phyloP scores from a whole-genome alignment of 805 yeast genomes.

The Cyberlindnera samutprakarnensis region DNA sequence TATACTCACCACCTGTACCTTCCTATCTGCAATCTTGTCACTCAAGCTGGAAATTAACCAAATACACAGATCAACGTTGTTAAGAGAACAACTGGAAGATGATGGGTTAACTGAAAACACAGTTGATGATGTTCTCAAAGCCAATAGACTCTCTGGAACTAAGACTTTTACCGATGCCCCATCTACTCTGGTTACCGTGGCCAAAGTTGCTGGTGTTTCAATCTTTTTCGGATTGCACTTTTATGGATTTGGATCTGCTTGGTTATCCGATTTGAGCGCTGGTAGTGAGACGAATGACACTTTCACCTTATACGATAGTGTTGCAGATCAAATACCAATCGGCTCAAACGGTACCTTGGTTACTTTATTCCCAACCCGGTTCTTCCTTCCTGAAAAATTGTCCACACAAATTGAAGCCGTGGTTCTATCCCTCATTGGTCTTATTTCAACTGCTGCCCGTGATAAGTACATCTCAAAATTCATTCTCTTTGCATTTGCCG shows the following conservation, averaged over 20 bases:
- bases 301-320: conserved; percentile 18
- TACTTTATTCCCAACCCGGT: conserved; percentile 48
- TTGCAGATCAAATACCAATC: conserved; percentile 24
- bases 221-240: conserved; percentile 57
- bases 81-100: conserved; percentile 79
- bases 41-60: conserved; percentile 83
- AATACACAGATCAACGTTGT: conserved; percentile 72
- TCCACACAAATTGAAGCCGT: conserved; percentile 57
- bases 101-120: conserved; percentile 77
- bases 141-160: conserved; percentile 18
- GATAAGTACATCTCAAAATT: conserved; percentile 78
- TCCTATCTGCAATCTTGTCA: conserved; percentile 75
- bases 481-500: conserved; percentile 60
- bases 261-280: conserved; percentile 49
- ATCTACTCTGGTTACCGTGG: conserved; percentile 39
- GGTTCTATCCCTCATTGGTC: conserved; percentile 41
- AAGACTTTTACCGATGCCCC: conserved; percentile 22
- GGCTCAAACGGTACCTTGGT: conserved; percentile 45
- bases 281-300: conserved; percentile 16
- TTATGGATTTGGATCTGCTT: conserved; percentile 62
- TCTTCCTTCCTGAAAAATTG: conserved; percentile 50
- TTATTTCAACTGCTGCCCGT: conserved; percentile 60
- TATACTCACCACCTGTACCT: conserved; percentile 65
- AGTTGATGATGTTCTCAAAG: conserved; percentile 57
- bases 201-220: conserved; percentile 53